phyloP scores from a whole-genome alignment of 164 flowering plant genomes.

The Magnolia sinica region DNA sequence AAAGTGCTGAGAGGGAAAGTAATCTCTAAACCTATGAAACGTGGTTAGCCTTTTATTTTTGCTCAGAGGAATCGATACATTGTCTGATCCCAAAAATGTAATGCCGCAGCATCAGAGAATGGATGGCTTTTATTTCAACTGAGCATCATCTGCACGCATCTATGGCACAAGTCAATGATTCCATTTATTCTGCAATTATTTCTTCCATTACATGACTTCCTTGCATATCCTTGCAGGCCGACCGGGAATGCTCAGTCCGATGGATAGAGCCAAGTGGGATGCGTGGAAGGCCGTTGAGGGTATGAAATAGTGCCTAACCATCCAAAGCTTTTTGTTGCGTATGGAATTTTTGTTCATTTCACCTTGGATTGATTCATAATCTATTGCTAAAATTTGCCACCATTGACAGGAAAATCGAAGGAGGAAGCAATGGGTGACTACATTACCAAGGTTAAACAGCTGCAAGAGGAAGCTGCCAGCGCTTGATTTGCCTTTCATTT shows the following conservation, averaged over 20 bases:
- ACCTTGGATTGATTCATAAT: not conserved
- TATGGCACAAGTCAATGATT: not conserved
- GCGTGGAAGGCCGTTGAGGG: conserved; percentile 71
- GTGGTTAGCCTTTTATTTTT: too few relatives aligned
- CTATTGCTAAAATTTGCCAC: not conserved
- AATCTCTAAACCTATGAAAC: too few relatives aligned
- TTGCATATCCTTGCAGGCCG: conserved; percentile 34
- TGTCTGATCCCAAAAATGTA: too few relatives aligned
- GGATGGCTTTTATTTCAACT: too few relatives aligned
- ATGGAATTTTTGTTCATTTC: not conserved
- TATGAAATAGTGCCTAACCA: conserved; percentile 2
- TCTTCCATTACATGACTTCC: not conserved
- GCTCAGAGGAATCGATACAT: too few relatives aligned
- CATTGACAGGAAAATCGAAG: conserved; percentile 42
- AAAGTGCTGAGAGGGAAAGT: too few relatives aligned
- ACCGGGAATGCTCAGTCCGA: conserved; percentile 50
- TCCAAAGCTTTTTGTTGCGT: not conserved
- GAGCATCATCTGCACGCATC: not conserved
- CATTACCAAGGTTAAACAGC: conserved; percentile 66
- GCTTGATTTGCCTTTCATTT: conserved; percentile 18
- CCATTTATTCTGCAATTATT: not conserved
- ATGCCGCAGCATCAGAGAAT: too few relatives aligned
- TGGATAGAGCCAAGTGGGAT: conserved; percentile 67
- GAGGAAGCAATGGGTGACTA: conserved; percentile 68
- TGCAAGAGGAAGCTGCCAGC: conserved; percentile 50